Evolutionary conservation across 2,329 filamentous ascomycete species (phyloP).

Genomic region (Aspergillaceae sp.): DNA sequence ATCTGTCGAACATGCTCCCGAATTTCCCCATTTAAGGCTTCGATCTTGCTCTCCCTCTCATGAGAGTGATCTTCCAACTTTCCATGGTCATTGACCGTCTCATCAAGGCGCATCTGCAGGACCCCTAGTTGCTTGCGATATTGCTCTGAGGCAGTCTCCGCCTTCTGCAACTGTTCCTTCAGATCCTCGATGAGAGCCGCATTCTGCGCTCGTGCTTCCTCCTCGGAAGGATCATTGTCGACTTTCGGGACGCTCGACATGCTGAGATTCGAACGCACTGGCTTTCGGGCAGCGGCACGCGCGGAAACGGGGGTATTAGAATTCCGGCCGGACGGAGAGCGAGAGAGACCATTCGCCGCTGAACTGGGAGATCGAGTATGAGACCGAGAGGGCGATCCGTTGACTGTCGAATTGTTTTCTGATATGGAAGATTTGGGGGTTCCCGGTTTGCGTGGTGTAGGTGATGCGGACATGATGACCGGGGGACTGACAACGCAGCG

Average conservation of each 20-base stretch:
- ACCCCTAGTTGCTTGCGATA: constrained; percentile 78
- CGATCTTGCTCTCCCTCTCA: constrained; percentile 75
- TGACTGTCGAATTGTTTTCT: constrained; percentile 20
- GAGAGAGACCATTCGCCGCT: constrained; percentile 41
- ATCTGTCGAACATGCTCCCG: constrained; percentile 73
- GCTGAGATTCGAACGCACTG: constrained; percentile 36
- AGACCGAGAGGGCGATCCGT: constrained; percentile 29
- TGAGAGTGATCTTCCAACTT: constrained; percentile 82
- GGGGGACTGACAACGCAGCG: neutral
- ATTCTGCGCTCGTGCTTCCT: constrained; percentile 71
- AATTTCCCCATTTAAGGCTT: constrained; percentile 74
- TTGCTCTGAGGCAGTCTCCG: constrained; percentile 68
- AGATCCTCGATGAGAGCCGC: constrained; percentile 73
- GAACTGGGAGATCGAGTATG: constrained; percentile 44
- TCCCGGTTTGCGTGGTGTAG: constrained; percentile 33
- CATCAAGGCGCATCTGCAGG: constrained; percentile 76
- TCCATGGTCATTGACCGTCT: constrained; percentile 70
- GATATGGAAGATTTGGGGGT: constrained; percentile 25
- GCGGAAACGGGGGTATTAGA: constrained; percentile 53
- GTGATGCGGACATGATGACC: constrained; percentile 32
- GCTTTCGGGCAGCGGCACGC: constrained; percentile 59
- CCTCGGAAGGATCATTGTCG: constrained; percentile 47
- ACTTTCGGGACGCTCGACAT: constrained; percentile 34
- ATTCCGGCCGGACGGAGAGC: constrained; percentile 56
- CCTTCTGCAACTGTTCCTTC: constrained; percentile 70